phyloP scores from a whole-genome alignment of 1,284 basidiomycete genomes.

The Ustilago bromivora region DNA sequence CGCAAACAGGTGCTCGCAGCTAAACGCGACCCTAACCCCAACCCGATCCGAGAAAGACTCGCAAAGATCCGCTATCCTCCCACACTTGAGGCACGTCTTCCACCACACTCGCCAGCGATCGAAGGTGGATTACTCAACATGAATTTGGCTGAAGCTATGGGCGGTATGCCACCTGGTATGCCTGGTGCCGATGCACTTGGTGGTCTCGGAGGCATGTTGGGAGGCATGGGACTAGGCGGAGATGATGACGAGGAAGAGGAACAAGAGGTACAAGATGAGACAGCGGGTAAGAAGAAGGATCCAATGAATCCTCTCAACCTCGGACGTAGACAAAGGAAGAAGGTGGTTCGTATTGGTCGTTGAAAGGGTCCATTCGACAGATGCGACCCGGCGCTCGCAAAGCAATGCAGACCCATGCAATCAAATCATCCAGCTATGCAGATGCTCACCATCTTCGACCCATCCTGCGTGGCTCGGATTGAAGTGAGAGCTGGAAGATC shows the following conservation, averaged over 20 bases:
- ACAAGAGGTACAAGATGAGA: constrained; percentile 32
- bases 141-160: constrained; percentile 62
- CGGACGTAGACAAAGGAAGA: constrained; percentile 61
- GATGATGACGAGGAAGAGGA: constrained; percentile 63
- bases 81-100: constrained; percentile 50
- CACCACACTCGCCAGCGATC: constrained; percentile 63
- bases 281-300: constrained; percentile 50
- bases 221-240: constrained; percentile 62
- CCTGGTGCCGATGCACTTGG: constrained; percentile 54
- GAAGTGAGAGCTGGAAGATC: too few relatives aligned
- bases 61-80: constrained; percentile 47
- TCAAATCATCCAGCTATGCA: not conserved
- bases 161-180: constrained; percentile 53
- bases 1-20: constrained; percentile 31
- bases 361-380: constrained; percentile 22
- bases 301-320: constrained; percentile 51
- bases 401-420: not conserved
- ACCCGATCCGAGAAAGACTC: constrained; percentile 47
- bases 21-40: constrained; percentile 48
- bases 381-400: not conserved
- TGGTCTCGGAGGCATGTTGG: constrained; percentile 65
- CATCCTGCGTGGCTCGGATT: too few relatives aligned
- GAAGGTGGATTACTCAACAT: constrained; percentile 64
- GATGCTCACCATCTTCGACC: too few relatives aligned
- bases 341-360: constrained; percentile 65